These are phyloP conservation scores for Hygrophorus pudorinus DNA, from an alignment of 768 basidiomycete species.

Conservation along the genomic window DNA sequence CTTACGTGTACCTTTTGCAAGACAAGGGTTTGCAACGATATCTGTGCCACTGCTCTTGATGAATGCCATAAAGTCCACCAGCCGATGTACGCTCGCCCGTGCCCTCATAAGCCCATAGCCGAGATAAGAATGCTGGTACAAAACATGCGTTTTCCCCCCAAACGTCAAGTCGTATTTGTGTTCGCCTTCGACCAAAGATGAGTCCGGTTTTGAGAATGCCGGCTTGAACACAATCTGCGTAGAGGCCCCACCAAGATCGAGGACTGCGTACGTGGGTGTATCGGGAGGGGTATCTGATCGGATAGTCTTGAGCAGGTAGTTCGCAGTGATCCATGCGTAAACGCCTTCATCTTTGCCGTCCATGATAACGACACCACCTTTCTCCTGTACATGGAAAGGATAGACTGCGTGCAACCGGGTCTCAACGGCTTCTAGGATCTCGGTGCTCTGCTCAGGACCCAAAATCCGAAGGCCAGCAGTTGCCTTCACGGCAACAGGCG, in stretches of 20 bases:
- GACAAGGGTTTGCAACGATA: slow-evolving; percentile 67
- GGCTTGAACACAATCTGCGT: slow-evolving; percentile 98
- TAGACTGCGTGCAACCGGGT: slow-evolving; percentile 45
- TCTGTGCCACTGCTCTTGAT: slow-evolving; percentile 8
- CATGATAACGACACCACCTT: slow-evolving; percentile 72
- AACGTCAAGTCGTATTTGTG: slow-evolving; percentile 85
- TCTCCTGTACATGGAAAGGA: slow-evolving; percentile 48
- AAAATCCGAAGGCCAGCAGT: slow-evolving; percentile 79
- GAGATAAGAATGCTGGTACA: slow-evolving; percentile 97
- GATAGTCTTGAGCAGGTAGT: slow-evolving; percentile 79
- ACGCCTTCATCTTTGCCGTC: slow-evolving; percentile 94
- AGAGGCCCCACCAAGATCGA: slow-evolving; percentile 94
- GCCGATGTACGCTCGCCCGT: slow-evolving; percentile 70
- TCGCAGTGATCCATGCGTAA: slow-evolving; percentile 98
- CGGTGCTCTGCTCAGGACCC: slow-evolving; percentile 47
- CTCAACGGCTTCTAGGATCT: slow-evolving; percentile 70
- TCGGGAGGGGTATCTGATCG: slow-evolving; percentile 36
- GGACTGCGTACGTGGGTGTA: slow-evolving; percentile 69
- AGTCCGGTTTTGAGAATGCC: slow-evolving; percentile 31
- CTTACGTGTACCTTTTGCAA: slow-evolving; percentile 56
- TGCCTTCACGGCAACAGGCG: slow-evolving; percentile 87
- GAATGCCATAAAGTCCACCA: slow-evolving; percentile 78
- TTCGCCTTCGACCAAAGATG: slow-evolving; percentile 59
- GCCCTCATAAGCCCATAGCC: slow-evolving; percentile 94
- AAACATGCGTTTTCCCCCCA: slow-evolving; percentile 54